phyloP scores from a whole-genome alignment of 257 asterid genomes.

The Solanum medicagineum region DNA sequence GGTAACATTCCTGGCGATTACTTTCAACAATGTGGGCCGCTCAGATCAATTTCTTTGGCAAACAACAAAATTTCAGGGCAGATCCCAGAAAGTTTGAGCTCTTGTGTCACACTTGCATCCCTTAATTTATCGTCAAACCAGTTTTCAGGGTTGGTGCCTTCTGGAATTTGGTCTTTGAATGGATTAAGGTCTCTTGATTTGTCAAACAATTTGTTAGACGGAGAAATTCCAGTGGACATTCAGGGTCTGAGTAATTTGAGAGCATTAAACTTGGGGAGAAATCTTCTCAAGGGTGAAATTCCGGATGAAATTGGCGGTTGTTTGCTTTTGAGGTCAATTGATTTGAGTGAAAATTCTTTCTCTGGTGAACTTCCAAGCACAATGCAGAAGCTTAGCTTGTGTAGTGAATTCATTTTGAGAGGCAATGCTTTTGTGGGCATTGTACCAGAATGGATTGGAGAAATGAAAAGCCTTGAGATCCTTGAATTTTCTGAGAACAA shows the following conservation, averaged over 20 bases:
- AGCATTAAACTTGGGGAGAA: constrained; percentile 37
- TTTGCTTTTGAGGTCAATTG: constrained; percentile 47
- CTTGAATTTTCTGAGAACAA: constrained; percentile 61
- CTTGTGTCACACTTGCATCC: constrained; percentile 56
- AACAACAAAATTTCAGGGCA: constrained; percentile 58
- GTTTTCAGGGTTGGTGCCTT: constrained; percentile 62
- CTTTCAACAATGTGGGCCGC: constrained; percentile 71
- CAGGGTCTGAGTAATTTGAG: constrained; percentile 49
- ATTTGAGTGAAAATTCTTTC: constrained; percentile 48
- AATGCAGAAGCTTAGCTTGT: constrained; percentile 59
- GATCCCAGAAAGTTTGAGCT: constrained; percentile 64
- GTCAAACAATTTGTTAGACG: constrained; percentile 60
- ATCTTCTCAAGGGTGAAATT: constrained; percentile 43
- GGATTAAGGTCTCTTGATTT: constrained; percentile 72
- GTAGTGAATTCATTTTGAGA: constrained; percentile 30
- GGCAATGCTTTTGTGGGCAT: constrained; percentile 38
- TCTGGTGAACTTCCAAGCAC: constrained; percentile 57
- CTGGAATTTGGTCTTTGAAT: constrained; percentile 55
- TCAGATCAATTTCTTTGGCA: constrained; percentile 65
- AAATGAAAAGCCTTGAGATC: constrained; percentile 51
- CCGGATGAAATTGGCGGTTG: constrained; percentile 67
- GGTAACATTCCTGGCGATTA: constrained; percentile 56
- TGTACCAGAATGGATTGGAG: constrained; percentile 71
- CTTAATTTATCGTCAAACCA: constrained; percentile 65
- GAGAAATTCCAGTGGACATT: constrained; percentile 47